Conservation (phyloP, 371 early-diverging fungal genomes). For the Syncephalastrum racemosum region DNA sequence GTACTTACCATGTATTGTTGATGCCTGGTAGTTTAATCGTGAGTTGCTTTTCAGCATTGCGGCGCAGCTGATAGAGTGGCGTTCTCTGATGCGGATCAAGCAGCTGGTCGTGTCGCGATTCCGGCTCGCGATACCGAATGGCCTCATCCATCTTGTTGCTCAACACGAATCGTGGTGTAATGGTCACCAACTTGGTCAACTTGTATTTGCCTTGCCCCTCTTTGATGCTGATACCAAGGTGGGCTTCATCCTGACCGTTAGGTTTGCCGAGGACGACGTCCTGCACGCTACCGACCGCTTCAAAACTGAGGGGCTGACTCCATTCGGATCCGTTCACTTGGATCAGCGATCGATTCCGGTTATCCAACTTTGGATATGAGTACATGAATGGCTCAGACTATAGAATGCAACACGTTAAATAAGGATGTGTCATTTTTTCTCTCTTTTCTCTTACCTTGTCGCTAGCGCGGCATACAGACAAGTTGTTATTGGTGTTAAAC, state of each 20-base stretch:
- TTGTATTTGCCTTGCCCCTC: constrained; percentile 74
- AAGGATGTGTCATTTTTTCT: neutral
- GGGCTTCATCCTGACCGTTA: constrained; percentile 60
- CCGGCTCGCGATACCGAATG: constrained; percentile 75
- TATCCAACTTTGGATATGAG: constrained; percentile 84
- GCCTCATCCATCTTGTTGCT: constrained; percentile 77
- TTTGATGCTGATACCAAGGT: constrained; percentile 83
- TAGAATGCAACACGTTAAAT: neutral
- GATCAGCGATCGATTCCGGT: constrained; percentile 80
- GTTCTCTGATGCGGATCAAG: constrained; percentile 60
- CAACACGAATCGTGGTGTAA: constrained; percentile 90
- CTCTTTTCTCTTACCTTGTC: constrained; percentile 22
- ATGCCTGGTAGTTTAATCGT: constrained; percentile 70
- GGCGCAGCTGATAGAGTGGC: constrained; percentile 72
- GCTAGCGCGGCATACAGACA: constrained; percentile 28
- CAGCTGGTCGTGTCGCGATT: constrained; percentile 50
- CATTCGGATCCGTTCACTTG: constrained; percentile 82
- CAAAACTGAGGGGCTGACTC: constrained; percentile 93
- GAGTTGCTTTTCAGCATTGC: constrained; percentile 64
- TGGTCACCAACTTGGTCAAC: constrained; percentile 83
- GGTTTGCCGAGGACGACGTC: constrained; percentile 71
- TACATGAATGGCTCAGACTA: constrained; percentile 88
- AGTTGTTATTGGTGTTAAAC: constrained; percentile 68
- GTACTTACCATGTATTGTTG: constrained; percentile 70
- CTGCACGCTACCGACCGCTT: constrained; percentile 88